Base-by-base conservation (phyloP, 805 yeast species). In the Metschnikowia vanudenii region DNA sequence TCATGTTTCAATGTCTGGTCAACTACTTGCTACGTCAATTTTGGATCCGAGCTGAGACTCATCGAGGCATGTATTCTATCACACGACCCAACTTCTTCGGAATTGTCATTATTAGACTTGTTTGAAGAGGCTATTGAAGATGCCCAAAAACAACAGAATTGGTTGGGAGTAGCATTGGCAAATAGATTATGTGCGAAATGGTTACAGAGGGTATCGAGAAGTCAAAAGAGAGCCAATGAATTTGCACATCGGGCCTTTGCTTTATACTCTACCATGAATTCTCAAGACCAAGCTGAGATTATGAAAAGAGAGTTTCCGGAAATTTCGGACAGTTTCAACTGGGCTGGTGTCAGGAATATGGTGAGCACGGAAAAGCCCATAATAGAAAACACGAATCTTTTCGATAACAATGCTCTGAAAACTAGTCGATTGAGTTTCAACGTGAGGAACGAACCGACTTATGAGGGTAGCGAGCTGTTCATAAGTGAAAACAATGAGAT, bases 81-180 rank as follows among this genome's bases (percentile, higher is more conserved):
- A 8, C 54, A 57, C 2, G 53, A 55, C 4, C 49, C 47, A 2
- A 31, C 29, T 0, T 19, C 29, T 1, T 55, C 71, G 4, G 66
- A 67, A 16, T 53, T 78, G 17, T 70, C 64, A 18, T 61, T 69
- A 3, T 54, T 78, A 8, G 81, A 78, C 47, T 50, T 60, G 14
- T 78, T 71, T 53, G 78, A 75, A 43, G 69, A 63, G 19, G 74
- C 80, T 0, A 63, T 76, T n/a, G 71, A 67, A n/a, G 41, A 49
- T 3, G 73, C 78, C 1, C 55, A 59, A 5, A 50, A 51, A n/a
- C 47, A 57, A 31, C 62, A 63, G 10, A 54, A 62, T 16, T 58
- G 65, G 53, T 59, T 65, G 22, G 79, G 75, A 40, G 65, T 64
- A 5, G 79, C 75, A 2, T 47, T 69, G 41, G 66, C 67, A 7